phyloP scores from a whole-genome alignment of 495 filamentous ascomycete species.

The Jackrogersella minutella region DNA sequence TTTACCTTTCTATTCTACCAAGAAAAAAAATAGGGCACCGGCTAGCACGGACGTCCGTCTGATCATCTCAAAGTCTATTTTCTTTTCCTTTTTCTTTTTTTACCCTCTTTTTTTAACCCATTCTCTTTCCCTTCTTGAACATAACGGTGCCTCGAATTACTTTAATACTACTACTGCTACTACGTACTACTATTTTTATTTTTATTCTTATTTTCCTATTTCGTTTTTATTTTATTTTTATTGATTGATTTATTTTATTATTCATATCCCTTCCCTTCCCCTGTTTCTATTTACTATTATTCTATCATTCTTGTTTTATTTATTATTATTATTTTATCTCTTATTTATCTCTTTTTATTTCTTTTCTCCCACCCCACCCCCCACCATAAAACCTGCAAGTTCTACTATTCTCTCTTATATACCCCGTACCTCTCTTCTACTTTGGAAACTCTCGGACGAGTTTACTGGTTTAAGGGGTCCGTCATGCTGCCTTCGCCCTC shows the following conservation, averaged over 20 bases:
- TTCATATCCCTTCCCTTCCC: too few relatives aligned
- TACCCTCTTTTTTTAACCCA: neutral
- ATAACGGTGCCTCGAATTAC: neutral
- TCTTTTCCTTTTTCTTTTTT: conserved; percentile 8
- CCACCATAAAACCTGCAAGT: conserved; percentile 18
- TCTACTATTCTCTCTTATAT: conserved; percentile 21
- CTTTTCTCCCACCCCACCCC: conserved; percentile 10
- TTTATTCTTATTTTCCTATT: neutral
- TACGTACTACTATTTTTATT: neutral
- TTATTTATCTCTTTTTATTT: neutral
- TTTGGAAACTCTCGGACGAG: conserved; percentile 32
- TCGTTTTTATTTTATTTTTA: neutral
- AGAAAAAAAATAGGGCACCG: conserved; percentile 2
- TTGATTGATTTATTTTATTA: conserved; percentile 1
- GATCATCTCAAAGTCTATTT: conserved; percentile 3
- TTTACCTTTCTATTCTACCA: too few relatives aligned
- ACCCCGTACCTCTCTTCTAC: conserved; percentile 14
- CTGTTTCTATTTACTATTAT: conserved; percentile 2
- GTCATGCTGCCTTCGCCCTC: conserved; percentile 42
- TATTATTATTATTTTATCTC: conserved; percentile 2
- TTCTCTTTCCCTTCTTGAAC: conserved; percentile 7
- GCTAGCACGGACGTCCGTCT: conserved; percentile 7
- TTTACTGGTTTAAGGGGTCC: conserved; percentile 39
- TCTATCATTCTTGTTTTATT: neutral
- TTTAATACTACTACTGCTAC: too few relatives aligned